phyloP scores from a whole-genome alignment of 805 yeast genomes.

The Nakazawaea wickerhamii region DNA sequence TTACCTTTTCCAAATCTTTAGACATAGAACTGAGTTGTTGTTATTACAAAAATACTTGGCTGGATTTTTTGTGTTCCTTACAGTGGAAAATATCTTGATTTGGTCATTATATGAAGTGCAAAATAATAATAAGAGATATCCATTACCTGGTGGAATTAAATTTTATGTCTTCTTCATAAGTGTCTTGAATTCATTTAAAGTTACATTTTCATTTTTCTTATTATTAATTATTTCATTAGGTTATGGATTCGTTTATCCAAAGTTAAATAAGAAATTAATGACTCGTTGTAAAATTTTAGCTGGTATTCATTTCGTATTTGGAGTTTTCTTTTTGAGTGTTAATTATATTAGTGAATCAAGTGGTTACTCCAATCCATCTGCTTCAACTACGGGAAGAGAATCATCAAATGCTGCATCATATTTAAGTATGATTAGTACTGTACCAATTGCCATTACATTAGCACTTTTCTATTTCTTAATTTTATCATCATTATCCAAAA shows the following conservation, averaged over 20 bases:
- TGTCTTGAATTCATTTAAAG: slow-evolving; percentile 70
- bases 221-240: slow-evolving; percentile 84
- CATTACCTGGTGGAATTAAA: slow-evolving; percentile 42
- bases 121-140: slow-evolving; percentile 43
- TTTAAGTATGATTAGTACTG: slow-evolving; percentile 50
- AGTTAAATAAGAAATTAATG: slow-evolving; percentile 72
- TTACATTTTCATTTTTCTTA: slow-evolving; percentile 84
- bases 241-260: slow-evolving; percentile 89
- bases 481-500: slow-evolving; percentile 64
- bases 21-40: slow-evolving; percentile 78
- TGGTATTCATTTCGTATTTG: slow-evolving; percentile 47
- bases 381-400: slow-evolving; percentile 35
- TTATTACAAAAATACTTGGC: slow-evolving; percentile 89
- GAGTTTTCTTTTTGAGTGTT: slow-evolving; percentile 46
- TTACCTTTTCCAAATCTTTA: slow-evolving; percentile 80
- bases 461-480: slow-evolving; percentile 71
- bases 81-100: slow-evolving; percentile 76
- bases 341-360: slow-evolving; percentile 28
- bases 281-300: slow-evolving; percentile 59
- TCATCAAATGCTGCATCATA: slow-evolving; percentile 43
- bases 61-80: slow-evolving; percentile 76
- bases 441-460: slow-evolving; percentile 70
- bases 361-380: slow-evolving; percentile 27
- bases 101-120: slow-evolving; percentile 90
- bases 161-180: slow-evolving; percentile 76